Evolutionary conservation across 768 basidiomycete genomes (phyloP), one percentile per base, ranked within the genome.

Genomic region (Tephrocybe rancida): DNA sequence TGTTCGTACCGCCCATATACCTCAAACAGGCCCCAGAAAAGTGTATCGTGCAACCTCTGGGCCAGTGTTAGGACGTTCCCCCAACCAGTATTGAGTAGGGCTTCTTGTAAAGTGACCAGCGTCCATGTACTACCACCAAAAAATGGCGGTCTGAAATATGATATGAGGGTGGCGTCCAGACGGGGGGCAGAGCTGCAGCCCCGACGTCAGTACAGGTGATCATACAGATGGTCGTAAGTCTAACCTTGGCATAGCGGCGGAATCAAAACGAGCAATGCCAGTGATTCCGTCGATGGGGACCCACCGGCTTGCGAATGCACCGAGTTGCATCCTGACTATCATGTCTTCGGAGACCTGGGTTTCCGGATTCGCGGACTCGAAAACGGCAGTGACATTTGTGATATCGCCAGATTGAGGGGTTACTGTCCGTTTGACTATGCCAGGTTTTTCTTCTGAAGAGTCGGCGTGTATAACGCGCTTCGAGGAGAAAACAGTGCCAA

Each of bases 61-160:
- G 70, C 61, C 54, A 64, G 64, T 9, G 54, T 44, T 43, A 5
- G 3, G 9, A 63, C 21, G 70, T 74, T 41, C 64, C 60, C 48
- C 57, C 43, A 45, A 8, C 26, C 35, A 59, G 32, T 73, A 70
- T 44, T 30, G 13, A 57, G 63, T 46, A 69, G 68, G 10, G 69
- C 72, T 50, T 74, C 68, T 43, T 64, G 72, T 55, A 4, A 64
- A 61, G 46, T 18, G 56, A 46, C 18, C 48, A 50, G 1, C 58
- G 50, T 9, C 41, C 3, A 9, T 18, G 5, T n/a, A 21, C 26
- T 2, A 32, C 10, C 16, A 56, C 16, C 18, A 2, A n/a, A n/a
- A n/a, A n/a, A n/a, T n/a, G n/a, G n/a, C n/a, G n/a, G n/a, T n/a
- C n/a, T 16, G 22, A 41, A 25, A 8, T 38, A 56, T 30, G 45